Base-by-base conservation (phyloP, 805 yeast species). In the Candida maris region DNA sequence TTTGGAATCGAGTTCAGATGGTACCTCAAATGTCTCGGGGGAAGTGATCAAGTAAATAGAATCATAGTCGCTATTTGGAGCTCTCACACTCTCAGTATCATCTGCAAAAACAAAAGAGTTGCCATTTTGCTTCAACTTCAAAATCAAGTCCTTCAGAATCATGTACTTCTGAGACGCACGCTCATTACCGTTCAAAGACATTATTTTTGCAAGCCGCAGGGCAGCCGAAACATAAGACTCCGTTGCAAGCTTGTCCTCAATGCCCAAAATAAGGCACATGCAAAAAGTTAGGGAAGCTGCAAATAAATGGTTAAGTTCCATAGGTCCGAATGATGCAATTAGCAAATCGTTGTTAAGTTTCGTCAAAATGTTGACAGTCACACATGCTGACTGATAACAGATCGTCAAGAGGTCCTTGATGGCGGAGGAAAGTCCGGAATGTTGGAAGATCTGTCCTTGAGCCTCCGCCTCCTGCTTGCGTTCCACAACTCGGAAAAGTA, bases 271-370 rank as follows among this genome's bases (percentile, higher is more conserved):
- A 26, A 19, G 12, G 9, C 29, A 27, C 37, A 34, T 34, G 19
- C 37, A 34, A 20, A 34, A 34, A 4, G 37, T 34, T 5, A 34
- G 17, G 5, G 37, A 6, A 6, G 37, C 37, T 6, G 37, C 37
- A 19, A 21, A 34, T 6, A 34, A 19, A 27, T 34, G 37, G 15
- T 34, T 27, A 4, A 34, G 19, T 19, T 34, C 37, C 37, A 34
- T 34, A 14, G 37, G 37, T 4, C 37, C 37, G 27, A 34, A 34
- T 8, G 31, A 13, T 5, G 37, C 37, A 17, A 34, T n/a, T 4
- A 34, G 21, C 5, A 27, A 15, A 6, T 26, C 29, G n/a, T 27
- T n/a, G 14, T 27, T 16, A 19, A 34, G 32, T 25, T 9, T 27
- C 9, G 23, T n/a, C 21, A 34, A 10, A 14, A 34, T 34, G 26